Conservation (phyloP, 345 rosid species). For the Garcia nutans region DNA sequence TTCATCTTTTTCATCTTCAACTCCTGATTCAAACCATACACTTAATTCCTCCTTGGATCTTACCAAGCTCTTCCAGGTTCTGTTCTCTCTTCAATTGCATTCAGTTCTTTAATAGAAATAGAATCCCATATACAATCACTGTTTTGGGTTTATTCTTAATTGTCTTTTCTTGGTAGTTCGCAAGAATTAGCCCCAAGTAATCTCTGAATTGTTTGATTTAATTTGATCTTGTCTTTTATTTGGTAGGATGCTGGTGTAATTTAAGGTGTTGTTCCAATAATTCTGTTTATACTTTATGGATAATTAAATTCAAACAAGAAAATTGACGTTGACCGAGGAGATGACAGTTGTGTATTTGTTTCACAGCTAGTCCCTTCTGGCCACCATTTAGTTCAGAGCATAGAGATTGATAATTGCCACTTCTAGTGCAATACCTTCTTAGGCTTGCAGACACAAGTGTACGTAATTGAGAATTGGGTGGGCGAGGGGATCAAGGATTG, state of each 20-base stretch:
- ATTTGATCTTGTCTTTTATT: not conserved
- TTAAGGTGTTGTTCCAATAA: not conserved
- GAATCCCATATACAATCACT: not conserved
- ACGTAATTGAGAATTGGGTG: not conserved
- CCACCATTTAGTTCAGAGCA: not conserved
- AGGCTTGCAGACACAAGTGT: not conserved
- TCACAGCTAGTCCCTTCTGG: not conserved
- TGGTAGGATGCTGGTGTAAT: not conserved
- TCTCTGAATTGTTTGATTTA: not conserved
- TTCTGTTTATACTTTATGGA: not conserved
- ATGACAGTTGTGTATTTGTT: not conserved
- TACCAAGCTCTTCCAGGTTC: constrained; percentile 65
- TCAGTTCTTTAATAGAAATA: not conserved
- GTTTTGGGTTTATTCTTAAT: not conserved
- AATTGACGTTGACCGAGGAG: not conserved
- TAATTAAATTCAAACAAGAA: not conserved
- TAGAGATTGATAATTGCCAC: not conserved
- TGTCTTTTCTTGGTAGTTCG: not conserved
- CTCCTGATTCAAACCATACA: not conserved
- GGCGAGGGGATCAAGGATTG: too few relatives aligned
- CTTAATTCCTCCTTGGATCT: constrained; percentile 9
- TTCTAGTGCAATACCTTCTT: constrained; percentile 4
- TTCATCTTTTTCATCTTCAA: not conserved
- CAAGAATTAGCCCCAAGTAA: not conserved
- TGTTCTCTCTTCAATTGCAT: not conserved